phyloP scores from a whole-genome alignment of 257 asterid species.

The Fraxinus cuspidata region DNA sequence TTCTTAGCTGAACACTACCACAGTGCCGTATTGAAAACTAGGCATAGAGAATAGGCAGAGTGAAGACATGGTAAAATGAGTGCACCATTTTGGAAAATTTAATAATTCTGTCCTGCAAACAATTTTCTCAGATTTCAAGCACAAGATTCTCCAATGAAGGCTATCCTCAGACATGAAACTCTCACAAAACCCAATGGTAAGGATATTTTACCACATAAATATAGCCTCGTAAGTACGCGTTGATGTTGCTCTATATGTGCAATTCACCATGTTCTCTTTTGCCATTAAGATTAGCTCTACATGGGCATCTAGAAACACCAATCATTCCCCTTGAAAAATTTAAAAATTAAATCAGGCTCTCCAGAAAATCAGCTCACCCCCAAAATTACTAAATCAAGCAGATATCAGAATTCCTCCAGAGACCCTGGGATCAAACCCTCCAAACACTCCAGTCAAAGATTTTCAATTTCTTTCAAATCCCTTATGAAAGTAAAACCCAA shows the following conservation, averaged over 20 bases:
- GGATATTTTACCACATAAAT: neutral
- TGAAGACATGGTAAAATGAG: neutral
- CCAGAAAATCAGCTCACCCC: neutral
- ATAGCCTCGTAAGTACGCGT: neutral
- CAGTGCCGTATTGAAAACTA: neutral
- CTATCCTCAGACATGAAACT: too few species aligned
- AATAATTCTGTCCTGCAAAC: neutral
- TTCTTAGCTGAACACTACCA: neutral
- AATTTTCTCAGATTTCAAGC: neutral
- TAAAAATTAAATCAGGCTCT: neutral
- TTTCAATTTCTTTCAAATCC: constrained; percentile 14
- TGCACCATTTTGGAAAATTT: neutral
- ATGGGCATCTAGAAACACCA: neutral
- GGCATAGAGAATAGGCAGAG: neutral
- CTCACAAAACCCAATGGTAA: too few species aligned
- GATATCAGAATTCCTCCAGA: neutral
- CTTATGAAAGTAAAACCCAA: constrained; percentile 26
- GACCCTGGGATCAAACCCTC: neutral
- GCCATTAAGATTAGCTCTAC: neutral
- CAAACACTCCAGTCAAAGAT: neutral
- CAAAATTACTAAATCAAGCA: neutral
- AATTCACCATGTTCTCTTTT: neutral
- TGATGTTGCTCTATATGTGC: neutral
- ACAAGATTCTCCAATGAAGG: neutral
- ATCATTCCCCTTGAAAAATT: neutral